phyloP scores from a whole-genome alignment of 2,329 filamentous ascomycete genomes.

The Aspergillus ustus region DNA sequence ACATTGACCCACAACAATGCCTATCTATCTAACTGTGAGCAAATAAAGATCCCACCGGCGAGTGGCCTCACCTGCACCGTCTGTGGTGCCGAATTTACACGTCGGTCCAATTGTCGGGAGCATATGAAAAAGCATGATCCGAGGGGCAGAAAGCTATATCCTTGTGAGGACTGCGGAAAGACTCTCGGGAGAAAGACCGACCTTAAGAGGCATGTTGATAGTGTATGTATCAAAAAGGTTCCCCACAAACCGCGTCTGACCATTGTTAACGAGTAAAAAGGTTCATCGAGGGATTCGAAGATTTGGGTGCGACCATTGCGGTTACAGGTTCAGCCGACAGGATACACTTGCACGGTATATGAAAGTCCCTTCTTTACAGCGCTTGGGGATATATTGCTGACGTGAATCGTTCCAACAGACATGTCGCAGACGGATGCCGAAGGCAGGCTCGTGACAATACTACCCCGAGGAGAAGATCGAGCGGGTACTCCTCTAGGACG shows the following conservation, averaged over 20 bases:
- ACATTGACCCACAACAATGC: slow-evolving; percentile 17
- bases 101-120: slow-evolving; percentile 84
- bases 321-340: slow-evolving; percentile 74
- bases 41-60: slow-evolving; percentile 40
- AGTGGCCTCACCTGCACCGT: slow-evolving; percentile 74
- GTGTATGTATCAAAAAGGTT: slow-evolving; percentile 47
- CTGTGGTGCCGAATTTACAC: slow-evolving; percentile 79
- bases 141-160: slow-evolving; percentile 70
- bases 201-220: slow-evolving; percentile 61
- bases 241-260: background rate
- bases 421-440: slow-evolving; percentile 25
- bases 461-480: background rate
- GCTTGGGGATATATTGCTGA: slow-evolving; percentile 10
- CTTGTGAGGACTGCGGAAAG: slow-evolving; percentile 72
- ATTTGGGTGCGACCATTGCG: slow-evolving; percentile 72
- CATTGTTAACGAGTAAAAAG: slow-evolving; percentile 56
- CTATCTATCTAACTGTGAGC: slow-evolving; percentile 9
- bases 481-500: background rate
- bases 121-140: slow-evolving; percentile 85
- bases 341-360: slow-evolving; percentile 79
- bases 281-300: slow-evolving; percentile 76
- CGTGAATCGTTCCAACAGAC: slow-evolving; percentile 13
- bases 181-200: slow-evolving; percentile 85
- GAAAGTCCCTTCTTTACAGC: background rate
- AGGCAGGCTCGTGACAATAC: slow-evolving; percentile 13